phyloP scores from a whole-genome alignment of 192 early-diverging fungal genomes.

The Lobosporangium transversale region DNA sequence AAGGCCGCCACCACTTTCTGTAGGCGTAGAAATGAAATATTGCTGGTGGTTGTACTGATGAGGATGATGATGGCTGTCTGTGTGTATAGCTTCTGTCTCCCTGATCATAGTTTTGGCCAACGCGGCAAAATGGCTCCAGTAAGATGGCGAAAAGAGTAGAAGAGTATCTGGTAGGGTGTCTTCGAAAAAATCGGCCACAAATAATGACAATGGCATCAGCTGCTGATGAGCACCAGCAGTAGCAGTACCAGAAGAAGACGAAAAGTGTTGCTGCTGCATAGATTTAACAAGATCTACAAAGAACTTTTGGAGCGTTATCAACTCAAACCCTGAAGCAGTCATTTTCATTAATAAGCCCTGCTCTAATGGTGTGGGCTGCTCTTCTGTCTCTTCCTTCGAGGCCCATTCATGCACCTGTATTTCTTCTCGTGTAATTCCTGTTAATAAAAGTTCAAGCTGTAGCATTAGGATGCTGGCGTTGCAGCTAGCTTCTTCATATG shows the following conservation, averaged over 20 bases:
- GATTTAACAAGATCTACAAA: slow-evolving; percentile 24
- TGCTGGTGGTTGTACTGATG: background rate
- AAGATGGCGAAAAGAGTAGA: slow-evolving; percentile 54
- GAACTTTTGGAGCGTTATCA: slow-evolving; percentile 22
- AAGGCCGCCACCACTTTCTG: background rate
- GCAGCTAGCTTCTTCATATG: slow-evolving; percentile 46
- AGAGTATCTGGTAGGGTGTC: slow-evolving; percentile 41
- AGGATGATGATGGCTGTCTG: too few species aligned
- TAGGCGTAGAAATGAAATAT: slow-evolving; percentile 4
- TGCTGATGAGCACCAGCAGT: too few species aligned
- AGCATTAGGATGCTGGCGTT: slow-evolving; percentile 28
- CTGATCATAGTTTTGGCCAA: slow-evolving; percentile 52
- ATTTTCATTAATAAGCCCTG: slow-evolving; percentile 2
- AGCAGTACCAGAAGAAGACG: too few species aligned
- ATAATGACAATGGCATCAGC: slow-evolving; percentile 12
- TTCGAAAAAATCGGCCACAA: slow-evolving; percentile 54
- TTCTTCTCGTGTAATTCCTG: slow-evolving; percentile 25
- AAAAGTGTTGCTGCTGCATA: background rate
- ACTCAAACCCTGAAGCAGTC: slow-evolving; percentile 40
- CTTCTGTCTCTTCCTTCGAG: background rate
- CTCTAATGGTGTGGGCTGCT: too few species aligned
- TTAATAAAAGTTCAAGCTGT: slow-evolving; percentile 31
- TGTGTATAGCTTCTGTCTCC: slow-evolving; percentile 16
- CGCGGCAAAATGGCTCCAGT: slow-evolving; percentile 60
- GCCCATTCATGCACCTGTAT: slow-evolving; percentile 36